A percentile compares a stretch with the other conserved stretches of the same genome.
Conservation (phyloP, 805 yeast species). For the Cyberlindnera veronae region DNA sequence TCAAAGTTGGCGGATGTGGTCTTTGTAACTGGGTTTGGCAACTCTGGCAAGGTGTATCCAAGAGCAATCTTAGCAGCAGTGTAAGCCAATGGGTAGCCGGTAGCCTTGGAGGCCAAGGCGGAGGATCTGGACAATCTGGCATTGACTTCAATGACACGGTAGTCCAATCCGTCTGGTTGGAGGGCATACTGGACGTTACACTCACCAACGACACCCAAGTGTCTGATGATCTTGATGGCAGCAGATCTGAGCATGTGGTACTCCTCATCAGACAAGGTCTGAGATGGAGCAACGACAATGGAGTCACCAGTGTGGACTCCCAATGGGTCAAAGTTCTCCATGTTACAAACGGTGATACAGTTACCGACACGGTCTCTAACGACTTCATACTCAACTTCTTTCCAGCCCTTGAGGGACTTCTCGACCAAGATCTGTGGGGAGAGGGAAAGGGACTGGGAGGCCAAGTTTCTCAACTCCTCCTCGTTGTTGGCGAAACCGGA, state of each 20-base stretch:
- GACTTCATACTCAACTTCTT: slow-evolving; percentile 97
- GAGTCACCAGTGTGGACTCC: slow-evolving; percentile 99
- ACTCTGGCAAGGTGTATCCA: slow-evolving; percentile 90
- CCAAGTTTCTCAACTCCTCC: slow-evolving; percentile 78
- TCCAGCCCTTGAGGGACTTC: slow-evolving; percentile 98
- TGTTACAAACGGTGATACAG: slow-evolving; percentile 98
- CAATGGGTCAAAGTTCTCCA: slow-evolving; percentile 98
- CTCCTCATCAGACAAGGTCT: slow-evolving; percentile 94
- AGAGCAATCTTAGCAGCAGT: slow-evolving; percentile 97
- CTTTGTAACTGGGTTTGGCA: slow-evolving; percentile 95
- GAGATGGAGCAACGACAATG: slow-evolving; percentile 98
- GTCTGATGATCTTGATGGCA: slow-evolving; percentile 96
- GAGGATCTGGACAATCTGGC: slow-evolving; percentile 97
- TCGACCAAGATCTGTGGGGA: slow-evolving; percentile 96
- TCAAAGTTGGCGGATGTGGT: slow-evolving; percentile 95
- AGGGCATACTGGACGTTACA: slow-evolving; percentile 97
- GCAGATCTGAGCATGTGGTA: slow-evolving; percentile 97
- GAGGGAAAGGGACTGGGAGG: slow-evolving; percentile 83
- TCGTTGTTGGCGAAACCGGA: slow-evolving; percentile 92
- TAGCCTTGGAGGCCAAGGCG: slow-evolving; percentile 97
- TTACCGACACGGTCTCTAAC: slow-evolving; percentile 94
- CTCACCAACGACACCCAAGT: slow-evolving; percentile 98
- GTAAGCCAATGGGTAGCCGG: slow-evolving; percentile 97
- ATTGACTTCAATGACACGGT: slow-evolving; percentile 95
- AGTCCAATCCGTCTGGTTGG: slow-evolving; percentile 93